These are phyloP conservation scores for Oehlia diaphana DNA, from an alignment of 192 early-diverging fungal genomes.

Conservation along the genomic window DNA sequence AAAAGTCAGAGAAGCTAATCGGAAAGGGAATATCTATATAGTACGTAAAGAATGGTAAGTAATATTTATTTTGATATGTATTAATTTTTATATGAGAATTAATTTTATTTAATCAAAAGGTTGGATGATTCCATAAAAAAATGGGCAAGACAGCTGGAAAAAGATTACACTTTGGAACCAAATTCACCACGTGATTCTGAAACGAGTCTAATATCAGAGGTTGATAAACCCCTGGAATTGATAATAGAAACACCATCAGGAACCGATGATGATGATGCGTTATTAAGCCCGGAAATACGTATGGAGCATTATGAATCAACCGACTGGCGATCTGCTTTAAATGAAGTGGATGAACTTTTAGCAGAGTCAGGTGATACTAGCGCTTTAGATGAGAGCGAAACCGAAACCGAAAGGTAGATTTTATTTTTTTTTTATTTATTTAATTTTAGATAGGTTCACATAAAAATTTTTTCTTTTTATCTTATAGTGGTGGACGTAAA, in stretches of 20 bases:
- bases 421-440: background rate
- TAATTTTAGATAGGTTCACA: background rate
- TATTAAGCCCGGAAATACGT: slow-evolving; percentile 40
- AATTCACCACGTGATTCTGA: slow-evolving; percentile 3
- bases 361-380: slow-evolving; percentile 39
- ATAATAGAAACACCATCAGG: slow-evolving; percentile 26
- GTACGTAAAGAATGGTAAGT: slow-evolving; percentile 61
- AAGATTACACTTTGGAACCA: slow-evolving; percentile 50
- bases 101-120: slow-evolving; percentile 41
- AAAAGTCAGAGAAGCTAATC: slow-evolving; percentile 72
- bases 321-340: slow-evolving; percentile 50
- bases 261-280: slow-evolving; percentile 44
- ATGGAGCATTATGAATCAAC: slow-evolving; percentile 34
- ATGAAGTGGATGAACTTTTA: slow-evolving; percentile 56
- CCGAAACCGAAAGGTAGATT: slow-evolving; percentile 34
- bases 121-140: slow-evolving; percentile 68
- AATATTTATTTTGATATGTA: slow-evolving; percentile 31
- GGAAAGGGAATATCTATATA: slow-evolving; percentile 43
- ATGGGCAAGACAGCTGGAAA: slow-evolving; percentile 74
- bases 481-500: background rate
- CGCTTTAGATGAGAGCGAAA: slow-evolving; percentile 45
- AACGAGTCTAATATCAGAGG: background rate
- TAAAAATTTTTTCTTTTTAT: background rate
- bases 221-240: slow-evolving; percentile 27
- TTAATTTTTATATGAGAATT: background rate